Evolutionary conservation across 352 stramenopile species (phyloP).

Genomic region (Phytophthora podocarpi): DNA sequence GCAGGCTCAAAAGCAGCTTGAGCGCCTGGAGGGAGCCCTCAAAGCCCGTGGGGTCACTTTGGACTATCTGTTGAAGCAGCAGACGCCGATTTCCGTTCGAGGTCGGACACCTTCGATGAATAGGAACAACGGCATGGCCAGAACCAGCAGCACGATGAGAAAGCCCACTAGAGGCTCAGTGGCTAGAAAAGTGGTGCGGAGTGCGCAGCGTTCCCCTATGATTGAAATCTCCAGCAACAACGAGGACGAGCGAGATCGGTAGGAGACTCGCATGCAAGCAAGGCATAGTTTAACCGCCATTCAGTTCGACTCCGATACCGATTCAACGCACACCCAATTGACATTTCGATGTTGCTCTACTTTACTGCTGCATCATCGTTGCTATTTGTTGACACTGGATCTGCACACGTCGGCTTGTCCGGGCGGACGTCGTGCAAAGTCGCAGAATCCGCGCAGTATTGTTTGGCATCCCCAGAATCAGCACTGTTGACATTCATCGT

Average conservation of each 20-base stretch:
- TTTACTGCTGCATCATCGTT: conserved; percentile 7
- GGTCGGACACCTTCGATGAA: background rate
- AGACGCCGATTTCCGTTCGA: conserved; percentile 17
- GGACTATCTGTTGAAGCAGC: conserved; percentile 61
- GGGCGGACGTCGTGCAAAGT: background rate
- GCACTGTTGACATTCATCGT: background rate
- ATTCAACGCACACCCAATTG: conserved; percentile 3
- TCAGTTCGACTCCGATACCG: background rate
- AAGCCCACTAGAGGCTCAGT: conserved; percentile 2
- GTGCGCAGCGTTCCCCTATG: background rate
- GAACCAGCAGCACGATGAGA: background rate
- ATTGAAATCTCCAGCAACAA: conserved; percentile 23
- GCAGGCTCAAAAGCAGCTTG: conserved; percentile 37
- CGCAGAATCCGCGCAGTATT: background rate
- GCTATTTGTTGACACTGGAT: conserved; percentile 13
- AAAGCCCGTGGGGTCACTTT: conserved; percentile 69
- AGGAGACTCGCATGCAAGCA: conserved; percentile 1
- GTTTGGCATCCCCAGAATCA: background rate
- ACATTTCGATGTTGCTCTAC: conserved; percentile 18
- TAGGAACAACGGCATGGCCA: background rate
- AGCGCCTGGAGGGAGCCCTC: conserved; percentile 50
- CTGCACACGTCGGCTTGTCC: background rate
- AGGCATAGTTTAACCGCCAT: background rate
- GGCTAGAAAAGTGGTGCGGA: background rate
- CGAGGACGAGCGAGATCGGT: conserved; percentile 34